Percentiles rank a stretch among this genome's conserved stretches.
These are phyloP conservation scores for Leccinum truebloodii DNA, from an alignment of 768 basidiomycete species.

Conservation along the genomic window DNA sequence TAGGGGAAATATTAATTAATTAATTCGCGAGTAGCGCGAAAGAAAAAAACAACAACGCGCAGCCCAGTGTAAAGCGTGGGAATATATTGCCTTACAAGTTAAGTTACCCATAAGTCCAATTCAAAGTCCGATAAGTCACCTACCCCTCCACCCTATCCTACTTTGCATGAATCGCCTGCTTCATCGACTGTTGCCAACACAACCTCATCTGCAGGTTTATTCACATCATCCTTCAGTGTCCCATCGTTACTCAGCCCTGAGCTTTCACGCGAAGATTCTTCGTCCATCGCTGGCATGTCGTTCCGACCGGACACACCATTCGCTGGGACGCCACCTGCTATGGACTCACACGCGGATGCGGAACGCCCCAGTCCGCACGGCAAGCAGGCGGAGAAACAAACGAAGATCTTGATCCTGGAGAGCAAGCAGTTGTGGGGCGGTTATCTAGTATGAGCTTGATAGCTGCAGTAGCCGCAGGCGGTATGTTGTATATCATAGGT, in stretches of 20 bases:
- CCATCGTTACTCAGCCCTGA: slow-evolving; percentile 21
- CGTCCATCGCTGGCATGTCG: slow-evolving; percentile 11
- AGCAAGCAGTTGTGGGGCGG: slow-evolving; percentile 86
- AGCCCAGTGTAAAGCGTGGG: too few relatives aligned
- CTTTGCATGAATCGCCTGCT: slow-evolving; percentile 31
- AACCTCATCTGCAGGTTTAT: slow-evolving; percentile 20
- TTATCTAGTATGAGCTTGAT: slow-evolving; percentile 93
- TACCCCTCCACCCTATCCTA: slow-evolving; percentile 28
- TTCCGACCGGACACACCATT: slow-evolving; percentile 20
- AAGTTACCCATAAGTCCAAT: too few relatives aligned
- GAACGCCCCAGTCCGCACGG: slow-evolving; percentile 13
- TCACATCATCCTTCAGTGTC: slow-evolving; percentile 12
- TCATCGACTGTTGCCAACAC: slow-evolving; percentile 20
- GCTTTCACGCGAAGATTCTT: slow-evolving; percentile 14
- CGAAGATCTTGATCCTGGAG: slow-evolving; percentile 44
- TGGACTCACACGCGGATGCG: slow-evolving; percentile 11
- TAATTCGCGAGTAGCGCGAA: too few relatives aligned
- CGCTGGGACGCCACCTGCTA: slow-evolving; percentile 3
- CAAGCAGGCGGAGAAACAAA: slow-evolving; percentile 33
- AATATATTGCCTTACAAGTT: too few relatives aligned
- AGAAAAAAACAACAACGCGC: too few relatives aligned
- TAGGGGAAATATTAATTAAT: too few relatives aligned
- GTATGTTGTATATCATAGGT: slow-evolving; percentile 40
- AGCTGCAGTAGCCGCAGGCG: slow-evolving; percentile 81
- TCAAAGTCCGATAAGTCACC: too few relatives aligned